phyloP scores from a whole-genome alignment of 805 yeast species.

The Ogataea pilisensis region DNA sequence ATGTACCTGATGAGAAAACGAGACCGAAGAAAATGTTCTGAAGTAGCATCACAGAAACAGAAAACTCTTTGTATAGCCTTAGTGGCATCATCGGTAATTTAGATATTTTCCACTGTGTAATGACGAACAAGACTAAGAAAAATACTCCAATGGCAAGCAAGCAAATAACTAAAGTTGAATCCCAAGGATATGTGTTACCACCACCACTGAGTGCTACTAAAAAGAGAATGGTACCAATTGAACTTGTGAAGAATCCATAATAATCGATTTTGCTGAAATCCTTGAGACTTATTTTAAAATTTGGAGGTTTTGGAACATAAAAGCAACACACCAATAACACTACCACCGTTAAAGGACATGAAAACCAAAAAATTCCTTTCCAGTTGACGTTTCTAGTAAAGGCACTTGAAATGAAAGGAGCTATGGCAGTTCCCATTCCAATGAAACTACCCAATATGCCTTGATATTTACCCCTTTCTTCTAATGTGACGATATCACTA shows the following conservation, averaged over 20 bases:
- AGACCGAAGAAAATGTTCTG: constrained; percentile 47
- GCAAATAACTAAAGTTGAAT: constrained; percentile 37
- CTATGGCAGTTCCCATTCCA: constrained; percentile 50
- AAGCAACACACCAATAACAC: constrained; percentile 27
- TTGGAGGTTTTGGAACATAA: constrained; percentile 35
- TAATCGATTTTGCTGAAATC: constrained; percentile 48
- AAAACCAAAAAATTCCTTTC: constrained; percentile 50
- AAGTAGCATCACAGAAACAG: constrained; percentile 33
- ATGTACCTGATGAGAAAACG: constrained; percentile 42
- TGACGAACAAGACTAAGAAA: constrained; percentile 38
- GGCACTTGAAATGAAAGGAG: constrained; percentile 54
- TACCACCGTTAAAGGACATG: constrained; percentile 38
- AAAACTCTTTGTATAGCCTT: constrained; percentile 34
- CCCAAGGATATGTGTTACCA: constrained; percentile 56
- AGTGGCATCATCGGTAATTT: constrained; percentile 53
- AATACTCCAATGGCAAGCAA: constrained; percentile 41
- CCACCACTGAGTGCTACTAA: constrained; percentile 60
- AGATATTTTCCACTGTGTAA: constrained; percentile 48
- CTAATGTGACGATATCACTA: constrained; percentile 49
- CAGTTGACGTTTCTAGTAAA: constrained; percentile 40
- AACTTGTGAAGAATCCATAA: constrained; percentile 44
- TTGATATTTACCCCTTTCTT: constrained; percentile 53
- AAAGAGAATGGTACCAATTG: constrained; percentile 45
- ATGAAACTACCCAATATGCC: constrained; percentile 50
- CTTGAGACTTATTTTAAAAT: constrained; percentile 28